Conservation (phyloP, 768 basidiomycete species). For the Gymnopilus junonius region DNA sequence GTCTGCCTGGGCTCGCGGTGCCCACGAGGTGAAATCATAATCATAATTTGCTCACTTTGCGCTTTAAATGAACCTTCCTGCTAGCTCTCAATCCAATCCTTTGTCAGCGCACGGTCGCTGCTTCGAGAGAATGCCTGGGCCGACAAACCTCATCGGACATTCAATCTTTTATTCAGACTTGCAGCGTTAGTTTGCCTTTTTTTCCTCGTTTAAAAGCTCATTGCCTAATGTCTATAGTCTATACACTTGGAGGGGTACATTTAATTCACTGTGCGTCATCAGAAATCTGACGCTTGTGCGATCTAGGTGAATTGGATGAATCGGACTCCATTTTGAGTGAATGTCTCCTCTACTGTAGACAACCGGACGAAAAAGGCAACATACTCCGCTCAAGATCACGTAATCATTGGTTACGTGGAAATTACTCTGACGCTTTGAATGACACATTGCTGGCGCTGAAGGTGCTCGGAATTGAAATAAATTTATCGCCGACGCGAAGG, state of each 20-base stretch:
- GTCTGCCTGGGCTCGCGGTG: slow-evolving; percentile 72
- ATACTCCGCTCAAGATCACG: slow-evolving; percentile 63
- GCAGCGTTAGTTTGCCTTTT: slow-evolving; percentile 55
- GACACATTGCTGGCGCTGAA: slow-evolving; percentile 65
- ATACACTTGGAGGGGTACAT: slow-evolving; percentile 65
- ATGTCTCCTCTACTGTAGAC: slow-evolving; percentile 51
- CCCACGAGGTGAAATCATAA: slow-evolving; percentile 60
- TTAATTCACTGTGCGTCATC: neutral
- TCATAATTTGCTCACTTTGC: neutral
- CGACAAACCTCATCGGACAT: slow-evolving; percentile 49
- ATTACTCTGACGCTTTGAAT: slow-evolving; percentile 57
- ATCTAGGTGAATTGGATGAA: slow-evolving; percentile 52
- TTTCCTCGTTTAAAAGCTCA: neutral
- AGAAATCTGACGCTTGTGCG: slow-evolving; percentile 2
- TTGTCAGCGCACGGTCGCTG: slow-evolving; percentile 60
- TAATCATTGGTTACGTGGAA: slow-evolving; percentile 65
- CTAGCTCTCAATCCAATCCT: slow-evolving; percentile 66
- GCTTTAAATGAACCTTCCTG: neutral
- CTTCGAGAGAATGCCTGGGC: slow-evolving; percentile 59
- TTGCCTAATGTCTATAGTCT: slow-evolving; percentile 39
- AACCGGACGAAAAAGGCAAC: slow-evolving; percentile 58
- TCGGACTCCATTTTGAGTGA: slow-evolving; percentile 60
- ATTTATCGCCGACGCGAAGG: slow-evolving; percentile 51
- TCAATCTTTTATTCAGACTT: slow-evolving; percentile 57
- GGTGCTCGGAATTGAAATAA: slow-evolving; percentile 64